A percentile compares a stretch with the other conserved stretches of the same genome.
These are phyloP conservation scores for Haplosporangium gracile DNA, from an alignment of 192 early-diverging fungal species.

Conservation along the genomic window DNA sequence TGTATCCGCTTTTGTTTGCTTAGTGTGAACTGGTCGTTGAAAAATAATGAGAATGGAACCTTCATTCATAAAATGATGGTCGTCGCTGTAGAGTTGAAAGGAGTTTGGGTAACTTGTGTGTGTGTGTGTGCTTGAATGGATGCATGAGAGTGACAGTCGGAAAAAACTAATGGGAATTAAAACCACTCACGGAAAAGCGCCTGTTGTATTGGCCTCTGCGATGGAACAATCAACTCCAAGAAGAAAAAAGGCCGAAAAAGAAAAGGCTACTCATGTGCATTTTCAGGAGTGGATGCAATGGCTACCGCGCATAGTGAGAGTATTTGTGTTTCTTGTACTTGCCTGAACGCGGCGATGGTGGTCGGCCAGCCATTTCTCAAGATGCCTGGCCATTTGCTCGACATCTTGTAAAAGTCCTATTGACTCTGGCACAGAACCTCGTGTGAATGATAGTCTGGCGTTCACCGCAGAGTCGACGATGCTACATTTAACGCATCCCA, in stretches of 20 bases:
- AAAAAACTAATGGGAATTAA: not conserved
- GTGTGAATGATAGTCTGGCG: conserved; percentile 21
- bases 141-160: not conserved
- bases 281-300: not conserved
- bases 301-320: not conserved
- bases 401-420: conserved; percentile 28
- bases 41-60: too few species aligned
- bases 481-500: not conserved
- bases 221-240: not conserved
- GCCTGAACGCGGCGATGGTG: conserved; percentile 18
- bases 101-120: too few species aligned
- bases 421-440: conserved; percentile 27
- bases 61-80: too few species aligned
- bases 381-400: conserved; percentile 13
- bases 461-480: conserved; percentile 27
- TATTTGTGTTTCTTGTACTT: conserved; percentile 5
- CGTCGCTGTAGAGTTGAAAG: too few species aligned
- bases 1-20: not conserved
- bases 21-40: too few species aligned
- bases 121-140: too few species aligned
- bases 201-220: not conserved
- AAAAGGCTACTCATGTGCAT: not conserved
- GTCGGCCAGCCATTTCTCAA: conserved; percentile 22
- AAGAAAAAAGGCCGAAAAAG: not conserved
- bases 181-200: not conserved